phyloP scores from a whole-genome alignment of 176 grass and related monocot genomes.

The Raddia guianensis region DNA sequence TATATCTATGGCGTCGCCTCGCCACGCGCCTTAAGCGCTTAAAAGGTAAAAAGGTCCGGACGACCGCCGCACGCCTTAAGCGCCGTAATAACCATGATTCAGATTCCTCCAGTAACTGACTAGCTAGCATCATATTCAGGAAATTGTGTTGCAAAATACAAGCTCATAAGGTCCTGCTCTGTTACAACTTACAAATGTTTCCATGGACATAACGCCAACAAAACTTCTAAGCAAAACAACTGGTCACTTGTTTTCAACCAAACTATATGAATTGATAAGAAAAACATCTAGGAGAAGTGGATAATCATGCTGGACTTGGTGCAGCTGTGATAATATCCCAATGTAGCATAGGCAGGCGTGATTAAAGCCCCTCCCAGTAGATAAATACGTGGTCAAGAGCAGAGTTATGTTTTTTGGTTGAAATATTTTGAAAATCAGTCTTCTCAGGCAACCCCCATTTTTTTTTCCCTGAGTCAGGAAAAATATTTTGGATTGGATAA shows the following conservation, averaged over 20 bases:
- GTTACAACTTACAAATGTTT: neutral
- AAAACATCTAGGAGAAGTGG: neutral
- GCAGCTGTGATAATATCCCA: neutral
- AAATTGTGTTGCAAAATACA: neutral
- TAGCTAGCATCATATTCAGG: neutral
- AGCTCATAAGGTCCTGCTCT: neutral
- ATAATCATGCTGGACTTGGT: constrained; percentile 11
- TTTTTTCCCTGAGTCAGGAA: too few species aligned
- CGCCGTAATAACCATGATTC: too few species aligned
- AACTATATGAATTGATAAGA: neutral
- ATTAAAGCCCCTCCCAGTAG: neutral
- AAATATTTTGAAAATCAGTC: too few species aligned
- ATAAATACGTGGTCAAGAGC: neutral
- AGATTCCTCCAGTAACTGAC: neutral
- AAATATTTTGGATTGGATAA: too few species aligned
- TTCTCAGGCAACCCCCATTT: too few species aligned
- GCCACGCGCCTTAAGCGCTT: too few species aligned
- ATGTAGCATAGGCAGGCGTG: neutral
- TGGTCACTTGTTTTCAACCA: neutral
- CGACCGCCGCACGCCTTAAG: too few species aligned
- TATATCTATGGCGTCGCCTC: too few species aligned
- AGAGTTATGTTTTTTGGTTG: too few species aligned
- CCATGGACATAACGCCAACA: neutral
- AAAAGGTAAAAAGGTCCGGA: too few species aligned
- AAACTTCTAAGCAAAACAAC: neutral